Percentiles rank a stretch among this genome's conserved stretches.
Conservation (phyloP, 129 eudicot genomes). For the Flaveria robusta region DNA sequence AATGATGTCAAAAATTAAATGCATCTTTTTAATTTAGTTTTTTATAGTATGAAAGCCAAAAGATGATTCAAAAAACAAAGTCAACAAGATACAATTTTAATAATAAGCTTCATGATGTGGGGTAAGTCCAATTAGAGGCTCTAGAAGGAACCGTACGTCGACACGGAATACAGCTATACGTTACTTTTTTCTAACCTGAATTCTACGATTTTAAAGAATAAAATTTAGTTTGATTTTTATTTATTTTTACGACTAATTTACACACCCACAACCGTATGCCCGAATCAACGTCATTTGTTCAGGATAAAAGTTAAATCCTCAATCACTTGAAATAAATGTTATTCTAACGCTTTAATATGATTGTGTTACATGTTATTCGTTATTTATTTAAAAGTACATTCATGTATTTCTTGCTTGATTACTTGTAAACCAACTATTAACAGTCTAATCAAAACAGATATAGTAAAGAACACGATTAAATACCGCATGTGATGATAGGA, state of each 20-base stretch:
- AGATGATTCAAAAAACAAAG: neutral
- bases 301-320: too few species aligned
- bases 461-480: conserved; percentile 8
- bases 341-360: too few species aligned
- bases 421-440: neutral
- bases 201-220: neutral
- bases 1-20: neutral
- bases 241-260: too few species aligned
- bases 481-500: conserved; percentile 25
- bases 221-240: too few species aligned
- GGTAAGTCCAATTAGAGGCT: neutral
- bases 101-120: neutral
- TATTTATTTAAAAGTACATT: neutral
- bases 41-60: neutral
- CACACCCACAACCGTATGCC: too few species aligned
- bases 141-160: conserved; percentile 12
- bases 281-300: too few species aligned
- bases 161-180: neutral
- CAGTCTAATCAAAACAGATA: neutral
- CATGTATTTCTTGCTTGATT: neutral
- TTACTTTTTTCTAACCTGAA: neutral
- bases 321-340: too few species aligned
- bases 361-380: too few species aligned
- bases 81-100: neutral
- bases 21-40: neutral